A percentile compares a stretch with the other conserved stretches of the same genome.
These are phyloP conservation scores for Trichoderma sp. DNA, from an alignment of 2,329 filamentous ascomycete species.

Conservation along the genomic window DNA sequence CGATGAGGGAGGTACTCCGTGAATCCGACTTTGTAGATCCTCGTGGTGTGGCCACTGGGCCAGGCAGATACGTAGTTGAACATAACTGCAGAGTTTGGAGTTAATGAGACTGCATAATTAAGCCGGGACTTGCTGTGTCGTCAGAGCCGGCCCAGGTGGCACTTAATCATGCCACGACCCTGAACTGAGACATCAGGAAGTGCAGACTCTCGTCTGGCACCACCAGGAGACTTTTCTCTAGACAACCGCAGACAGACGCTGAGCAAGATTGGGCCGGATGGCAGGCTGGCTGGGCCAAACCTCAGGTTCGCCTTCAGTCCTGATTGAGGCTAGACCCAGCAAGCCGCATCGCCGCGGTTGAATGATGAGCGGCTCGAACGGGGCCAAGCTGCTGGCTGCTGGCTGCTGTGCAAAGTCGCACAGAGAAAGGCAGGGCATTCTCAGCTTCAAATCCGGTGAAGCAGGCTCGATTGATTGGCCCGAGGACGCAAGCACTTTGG, in stretches of 20 bases:
- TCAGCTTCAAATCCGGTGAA: constrained; percentile 14
- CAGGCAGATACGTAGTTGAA: neutral
- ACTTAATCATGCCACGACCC: constrained; percentile 5
- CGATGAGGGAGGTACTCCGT: constrained; percentile 4
- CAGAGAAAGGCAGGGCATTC: constrained; percentile 1
- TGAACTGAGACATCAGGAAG: neutral
- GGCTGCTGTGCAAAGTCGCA: constrained; percentile 3
- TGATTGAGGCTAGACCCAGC: neutral
- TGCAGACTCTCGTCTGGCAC: neutral
- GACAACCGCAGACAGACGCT: neutral
- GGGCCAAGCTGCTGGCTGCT: neutral
- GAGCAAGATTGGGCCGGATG: constrained; percentile 1
- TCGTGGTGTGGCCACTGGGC: neutral
- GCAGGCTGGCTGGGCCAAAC: neutral
- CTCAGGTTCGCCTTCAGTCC: constrained; percentile 7
- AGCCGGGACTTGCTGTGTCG: neutral
- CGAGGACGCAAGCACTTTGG: neutral
- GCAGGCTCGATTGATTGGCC: constrained; percentile 1
- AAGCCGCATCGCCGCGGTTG: constrained; percentile 9
- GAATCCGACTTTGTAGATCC: constrained; percentile 3
- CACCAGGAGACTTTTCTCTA: constrained; percentile 7
- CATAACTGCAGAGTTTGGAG: neutral
- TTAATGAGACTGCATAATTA: neutral
- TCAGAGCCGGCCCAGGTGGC: constrained; percentile 12
- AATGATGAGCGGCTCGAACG: neutral